Evolutionary conservation across 495 filamentous ascomycete genomes (phyloP).

Genomic region (Neurospora sp.): DNA sequence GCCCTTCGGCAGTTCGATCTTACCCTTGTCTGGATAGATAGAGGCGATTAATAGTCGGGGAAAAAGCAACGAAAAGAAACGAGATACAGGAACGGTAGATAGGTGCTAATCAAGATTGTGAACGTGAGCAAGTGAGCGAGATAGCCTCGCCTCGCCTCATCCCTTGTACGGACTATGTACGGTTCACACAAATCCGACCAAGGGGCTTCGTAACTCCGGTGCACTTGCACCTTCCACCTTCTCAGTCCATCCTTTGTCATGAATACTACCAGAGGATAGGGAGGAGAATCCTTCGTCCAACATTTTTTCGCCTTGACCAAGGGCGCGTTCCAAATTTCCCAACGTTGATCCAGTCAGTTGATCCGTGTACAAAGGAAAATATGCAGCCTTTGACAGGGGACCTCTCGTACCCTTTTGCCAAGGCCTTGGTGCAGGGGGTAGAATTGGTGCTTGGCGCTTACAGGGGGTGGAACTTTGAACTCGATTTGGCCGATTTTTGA

Average conservation of each 20-base stretch:
- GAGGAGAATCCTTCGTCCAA: neutral
- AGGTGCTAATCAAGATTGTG: neutral
- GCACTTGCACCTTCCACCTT: neutral
- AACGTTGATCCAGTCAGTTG: too few species aligned
- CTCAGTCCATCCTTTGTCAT: neutral
- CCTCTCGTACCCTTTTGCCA: too few species aligned
- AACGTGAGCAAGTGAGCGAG: neutral
- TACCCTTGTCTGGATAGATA: neutral
- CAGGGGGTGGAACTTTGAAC: too few species aligned
- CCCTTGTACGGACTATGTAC: neutral
- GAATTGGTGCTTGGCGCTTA: too few species aligned
- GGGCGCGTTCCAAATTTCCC: too few species aligned
- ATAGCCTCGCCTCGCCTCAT: neutral
- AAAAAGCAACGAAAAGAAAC: neutral
- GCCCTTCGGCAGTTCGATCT: neutral
- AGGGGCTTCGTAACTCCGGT: neutral
- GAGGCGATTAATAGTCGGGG: neutral
- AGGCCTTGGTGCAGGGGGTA: too few species aligned
- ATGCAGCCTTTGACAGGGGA: too few species aligned
- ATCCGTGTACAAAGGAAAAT: too few species aligned
- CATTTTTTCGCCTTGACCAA: neutral
- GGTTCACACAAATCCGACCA: neutral
- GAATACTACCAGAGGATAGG: neutral
- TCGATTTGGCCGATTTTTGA: too few species aligned
- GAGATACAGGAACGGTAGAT: neutral